phyloP scores from a whole-genome alignment of 108 stramenopile species.

The Discostella pseudostelligera region DNA sequence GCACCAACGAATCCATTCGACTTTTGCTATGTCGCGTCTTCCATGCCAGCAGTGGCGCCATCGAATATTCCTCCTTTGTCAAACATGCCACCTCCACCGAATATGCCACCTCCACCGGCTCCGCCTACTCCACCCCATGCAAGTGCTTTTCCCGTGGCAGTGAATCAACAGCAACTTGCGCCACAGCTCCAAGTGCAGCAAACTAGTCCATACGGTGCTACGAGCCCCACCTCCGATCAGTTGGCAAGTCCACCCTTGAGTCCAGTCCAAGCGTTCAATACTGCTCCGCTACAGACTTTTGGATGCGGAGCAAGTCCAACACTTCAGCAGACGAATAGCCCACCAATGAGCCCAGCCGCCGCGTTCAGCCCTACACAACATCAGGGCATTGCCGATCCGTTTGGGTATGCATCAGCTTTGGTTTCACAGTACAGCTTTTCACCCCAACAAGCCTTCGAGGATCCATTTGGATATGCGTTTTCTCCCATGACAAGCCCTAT shows the following conservation, averaged over 20 bases:
- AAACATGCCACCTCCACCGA: constrained; percentile 10
- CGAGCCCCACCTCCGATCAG: background rate
- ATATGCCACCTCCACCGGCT: constrained; percentile 12
- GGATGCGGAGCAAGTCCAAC: background rate
- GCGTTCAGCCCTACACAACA: background rate
- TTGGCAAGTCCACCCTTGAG: constrained; percentile 1
- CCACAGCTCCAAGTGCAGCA: constrained; percentile 4
- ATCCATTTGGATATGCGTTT: constrained; percentile 43
- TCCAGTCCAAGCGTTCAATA: background rate
- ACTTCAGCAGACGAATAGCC: background rate
- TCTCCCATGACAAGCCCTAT: constrained; percentile 29
- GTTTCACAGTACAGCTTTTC: background rate
- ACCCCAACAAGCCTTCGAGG: background rate
- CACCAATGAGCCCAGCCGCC: constrained; percentile 8
- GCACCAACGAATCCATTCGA: constrained; percentile 22
- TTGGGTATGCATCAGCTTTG: background rate
- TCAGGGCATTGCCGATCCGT: too few relatives aligned
- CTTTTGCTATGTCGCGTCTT: constrained; percentile 5
- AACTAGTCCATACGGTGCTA: background rate
- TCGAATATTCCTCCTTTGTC: constrained; percentile 1
- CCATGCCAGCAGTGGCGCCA: constrained; percentile 14
- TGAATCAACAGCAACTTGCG: background rate
- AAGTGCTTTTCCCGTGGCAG: background rate
- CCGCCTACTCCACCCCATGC: constrained; percentile 13
- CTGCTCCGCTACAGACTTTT: background rate